These are phyloP conservation scores for Tricholoma flavovirens DNA, from an alignment of 768 basidiomycete species.

Conservation along the genomic window DNA sequence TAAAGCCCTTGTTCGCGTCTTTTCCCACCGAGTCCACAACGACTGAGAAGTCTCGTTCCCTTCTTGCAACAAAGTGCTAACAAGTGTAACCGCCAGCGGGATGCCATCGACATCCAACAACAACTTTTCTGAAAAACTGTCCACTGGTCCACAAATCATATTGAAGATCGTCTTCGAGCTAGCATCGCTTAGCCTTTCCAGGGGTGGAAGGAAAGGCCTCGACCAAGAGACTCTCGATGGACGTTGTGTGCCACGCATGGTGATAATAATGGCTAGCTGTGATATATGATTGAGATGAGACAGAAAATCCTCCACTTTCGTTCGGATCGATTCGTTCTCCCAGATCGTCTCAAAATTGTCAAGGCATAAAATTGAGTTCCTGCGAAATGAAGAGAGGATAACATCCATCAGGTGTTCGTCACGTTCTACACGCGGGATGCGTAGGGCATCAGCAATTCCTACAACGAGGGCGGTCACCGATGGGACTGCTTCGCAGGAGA, in stretches of 20 bases:
- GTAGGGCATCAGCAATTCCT: constrained; percentile 1
- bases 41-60: constrained; percentile 16
- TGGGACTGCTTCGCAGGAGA: constrained; percentile 5
- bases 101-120: background rate
- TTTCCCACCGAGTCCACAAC: constrained; percentile 13
- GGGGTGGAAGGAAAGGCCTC: background rate
- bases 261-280: no score
- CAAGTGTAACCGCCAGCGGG: constrained; percentile 9
- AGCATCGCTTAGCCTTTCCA: no score
- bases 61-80: constrained; percentile 14
- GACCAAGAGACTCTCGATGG: constrained; percentile 2
- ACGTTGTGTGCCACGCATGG: no score
- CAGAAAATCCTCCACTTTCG: constrained; percentile 1
- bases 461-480: background rate
- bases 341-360: no score
- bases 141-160: background rate
- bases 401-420: no score
- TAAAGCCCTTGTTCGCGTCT: constrained; percentile 11
- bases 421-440: background rate
- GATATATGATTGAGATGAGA: no score
- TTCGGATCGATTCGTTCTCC: background rate
- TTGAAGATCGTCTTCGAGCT: background rate
- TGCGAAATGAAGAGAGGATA: background rate
- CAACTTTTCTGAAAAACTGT: background rate
- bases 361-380: background rate